A percentile compares a stretch with the other conserved stretches of the same genome.
Conservation (phyloP, 768 basidiomycete genomes). For the Tephrocybe sp. region DNA sequence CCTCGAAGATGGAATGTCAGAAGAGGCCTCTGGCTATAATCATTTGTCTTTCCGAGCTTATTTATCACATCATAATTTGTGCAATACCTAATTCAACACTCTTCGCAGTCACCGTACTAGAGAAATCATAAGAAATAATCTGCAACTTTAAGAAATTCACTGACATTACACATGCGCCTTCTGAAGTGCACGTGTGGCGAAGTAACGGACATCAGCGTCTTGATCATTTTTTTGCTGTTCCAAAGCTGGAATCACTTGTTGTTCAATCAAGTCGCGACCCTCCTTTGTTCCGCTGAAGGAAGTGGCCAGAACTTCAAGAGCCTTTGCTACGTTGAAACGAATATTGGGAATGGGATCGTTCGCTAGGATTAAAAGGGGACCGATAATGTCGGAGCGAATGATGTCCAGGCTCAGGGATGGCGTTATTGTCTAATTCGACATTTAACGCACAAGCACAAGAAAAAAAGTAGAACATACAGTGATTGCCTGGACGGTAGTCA, state of each 20-base stretch:
- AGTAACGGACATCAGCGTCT: constrained; percentile 97
- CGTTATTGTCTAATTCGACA: constrained; percentile 74
- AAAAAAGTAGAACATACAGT: constrained; percentile 58
- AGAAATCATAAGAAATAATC: neutral
- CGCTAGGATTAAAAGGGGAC: constrained; percentile 77
- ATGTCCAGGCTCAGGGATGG: constrained; percentile 85
- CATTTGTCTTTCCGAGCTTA: no score
- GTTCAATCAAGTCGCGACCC: constrained; percentile 71
- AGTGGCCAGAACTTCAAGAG: constrained; percentile 82
- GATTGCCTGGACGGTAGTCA: constrained; percentile 99
- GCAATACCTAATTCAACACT: no score
- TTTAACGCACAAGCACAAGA: constrained; percentile 6
- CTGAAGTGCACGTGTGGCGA: constrained; percentile 80
- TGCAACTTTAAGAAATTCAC: neutral
- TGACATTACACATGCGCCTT: constrained; percentile 30
- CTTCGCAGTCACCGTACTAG: no score
- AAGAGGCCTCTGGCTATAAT: no score
- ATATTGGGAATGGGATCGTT: constrained; percentile 97
- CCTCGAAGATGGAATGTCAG: no score
- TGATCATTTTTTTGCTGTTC: constrained; percentile 84
- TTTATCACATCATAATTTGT: no score
- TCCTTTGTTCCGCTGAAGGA: constrained; percentile 62
- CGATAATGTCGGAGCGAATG: constrained; percentile 79
- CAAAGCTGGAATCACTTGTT: constrained; percentile 77
- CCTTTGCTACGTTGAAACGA: constrained; percentile 97